phyloP scores from a whole-genome alignment of 257 asterid species.

The Hygrophila difformis region DNA sequence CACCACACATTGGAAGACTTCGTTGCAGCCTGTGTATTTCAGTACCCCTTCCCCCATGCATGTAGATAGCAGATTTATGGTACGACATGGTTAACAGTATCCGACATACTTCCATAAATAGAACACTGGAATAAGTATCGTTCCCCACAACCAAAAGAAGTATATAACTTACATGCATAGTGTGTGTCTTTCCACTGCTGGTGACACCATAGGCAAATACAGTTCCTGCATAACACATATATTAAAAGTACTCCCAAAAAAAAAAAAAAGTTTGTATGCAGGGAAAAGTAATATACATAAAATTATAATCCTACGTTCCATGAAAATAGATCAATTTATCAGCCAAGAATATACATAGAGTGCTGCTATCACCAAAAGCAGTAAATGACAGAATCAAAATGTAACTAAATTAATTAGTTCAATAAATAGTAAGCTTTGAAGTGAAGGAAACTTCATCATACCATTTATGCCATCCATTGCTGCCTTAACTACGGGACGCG shows the following conservation, averaged over 20 bases:
- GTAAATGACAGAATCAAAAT: conserved; percentile 4
- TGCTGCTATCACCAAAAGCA: not conserved
- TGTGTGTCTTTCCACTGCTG: conserved; percentile 99
- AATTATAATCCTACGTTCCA: no score
- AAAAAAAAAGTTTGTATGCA: no score
- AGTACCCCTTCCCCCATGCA: conserved; percentile 1
- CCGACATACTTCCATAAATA: conserved; percentile 10
- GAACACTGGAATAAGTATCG: not conserved
- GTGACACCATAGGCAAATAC: conserved; percentile 99
- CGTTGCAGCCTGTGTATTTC: conserved; percentile 9
- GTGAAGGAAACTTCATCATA: conserved; percentile 25
- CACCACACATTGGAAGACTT: no score
- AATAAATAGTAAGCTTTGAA: not conserved
- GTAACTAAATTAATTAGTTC: conserved; percentile 5
- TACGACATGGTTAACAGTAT: conserved; percentile 2
- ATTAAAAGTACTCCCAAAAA: no score
- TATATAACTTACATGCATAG: conserved; percentile 86
- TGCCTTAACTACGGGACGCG: conserved; percentile 89
- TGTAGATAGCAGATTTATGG: no score
- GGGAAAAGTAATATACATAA: no score
- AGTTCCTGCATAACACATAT: conserved; percentile 93
- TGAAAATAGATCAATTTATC: no score
- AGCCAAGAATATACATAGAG: no score
- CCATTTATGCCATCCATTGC: conserved; percentile 99
- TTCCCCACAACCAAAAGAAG: conserved; percentile 10